A percentile compares a stretch with the other conserved stretches of the same genome.
These are phyloP conservation scores for Fibroporia radiculosa DNA, from an alignment of 768 basidiomycete genomes.

Conservation along the genomic window DNA sequence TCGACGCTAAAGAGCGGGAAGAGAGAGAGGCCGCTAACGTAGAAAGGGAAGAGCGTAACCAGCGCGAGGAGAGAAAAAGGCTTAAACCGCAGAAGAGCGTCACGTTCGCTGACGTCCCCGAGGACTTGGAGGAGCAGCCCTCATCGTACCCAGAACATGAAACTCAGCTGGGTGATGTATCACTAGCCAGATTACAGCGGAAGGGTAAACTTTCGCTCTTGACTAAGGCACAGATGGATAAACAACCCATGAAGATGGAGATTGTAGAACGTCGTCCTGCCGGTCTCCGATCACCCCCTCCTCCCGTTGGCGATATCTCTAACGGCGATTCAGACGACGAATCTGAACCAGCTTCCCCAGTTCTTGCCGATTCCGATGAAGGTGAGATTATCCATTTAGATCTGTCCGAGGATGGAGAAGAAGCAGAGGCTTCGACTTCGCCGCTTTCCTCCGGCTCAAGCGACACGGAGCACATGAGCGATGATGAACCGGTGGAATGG, in stretches of 20 bases:
- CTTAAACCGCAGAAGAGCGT: conserved; percentile 54
- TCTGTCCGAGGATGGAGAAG: conserved; percentile 18
- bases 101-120: conserved; percentile 46
- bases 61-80: conserved; percentile 21
- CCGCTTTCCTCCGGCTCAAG: neutral
- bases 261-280: conserved; percentile 59
- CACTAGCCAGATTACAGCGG: conserved; percentile 38
- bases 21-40: conserved; percentile 26
- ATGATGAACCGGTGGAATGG: conserved; percentile 36
- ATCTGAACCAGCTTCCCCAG: conserved; percentile 32
- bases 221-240: conserved; percentile 24
- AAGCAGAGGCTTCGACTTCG: conserved; percentile 15
- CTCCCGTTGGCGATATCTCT: conserved; percentile 10
- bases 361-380: conserved; percentile 26
- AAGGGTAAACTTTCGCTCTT: conserved; percentile 29
- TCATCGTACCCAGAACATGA: conserved; percentile 4
- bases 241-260: conserved; percentile 53
- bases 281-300: conserved; percentile 15
- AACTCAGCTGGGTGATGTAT: conserved; percentile 47
- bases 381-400: conserved; percentile 21
- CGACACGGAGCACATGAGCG: conserved; percentile 2
- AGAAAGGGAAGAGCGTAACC: conserved; percentile 21
- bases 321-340: conserved; percentile 65
- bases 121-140: conserved; percentile 15
- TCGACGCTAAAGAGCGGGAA: conserved; percentile 32